Conservation (phyloP, 306 rosid species). For the Pyrus bretschneideri region DNA sequence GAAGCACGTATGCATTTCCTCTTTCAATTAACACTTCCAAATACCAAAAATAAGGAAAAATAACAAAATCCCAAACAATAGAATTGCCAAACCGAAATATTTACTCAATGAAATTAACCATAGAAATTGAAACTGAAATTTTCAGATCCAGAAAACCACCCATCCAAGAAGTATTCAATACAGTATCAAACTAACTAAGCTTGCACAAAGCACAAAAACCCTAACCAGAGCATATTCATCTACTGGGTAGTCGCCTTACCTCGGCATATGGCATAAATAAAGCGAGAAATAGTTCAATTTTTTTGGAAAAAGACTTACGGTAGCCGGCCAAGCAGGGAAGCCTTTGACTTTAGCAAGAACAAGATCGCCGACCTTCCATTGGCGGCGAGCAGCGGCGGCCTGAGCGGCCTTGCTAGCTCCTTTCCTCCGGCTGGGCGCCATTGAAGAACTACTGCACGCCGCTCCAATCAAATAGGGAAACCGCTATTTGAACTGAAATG, state of each 20-base stretch:
- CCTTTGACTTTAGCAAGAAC: slow-evolving; percentile 96
- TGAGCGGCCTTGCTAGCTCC: slow-evolving; percentile 72
- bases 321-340: slow-evolving; percentile 98
- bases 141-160: slow-evolving; percentile 27
- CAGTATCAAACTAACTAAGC: slow-evolving; percentile 10
- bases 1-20: not conserved
- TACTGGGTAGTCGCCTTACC: not conserved
- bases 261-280: not conserved
- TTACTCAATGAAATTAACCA: not conserved
- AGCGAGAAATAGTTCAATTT: not conserved
- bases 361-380: slow-evolving; percentile 95
- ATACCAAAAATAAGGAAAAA: not conserved
- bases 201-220: slow-evolving; percentile 19
- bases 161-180: not conserved
- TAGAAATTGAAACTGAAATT: not conserved
- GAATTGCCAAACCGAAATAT: not conserved
- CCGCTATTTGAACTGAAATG: slow-evolving; percentile 32
- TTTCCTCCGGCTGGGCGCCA: slow-evolving; percentile 86
- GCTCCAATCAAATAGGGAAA: slow-evolving; percentile 27
- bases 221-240: slow-evolving; percentile 7
- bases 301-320: slow-evolving; percentile 29
- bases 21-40: not conserved
- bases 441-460: slow-evolving; percentile 18
- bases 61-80: not conserved
- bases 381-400: slow-evolving; percentile 77